Conservation (phyloP, 805 yeast genomes). For the Jamesozyma piceae region DNA sequence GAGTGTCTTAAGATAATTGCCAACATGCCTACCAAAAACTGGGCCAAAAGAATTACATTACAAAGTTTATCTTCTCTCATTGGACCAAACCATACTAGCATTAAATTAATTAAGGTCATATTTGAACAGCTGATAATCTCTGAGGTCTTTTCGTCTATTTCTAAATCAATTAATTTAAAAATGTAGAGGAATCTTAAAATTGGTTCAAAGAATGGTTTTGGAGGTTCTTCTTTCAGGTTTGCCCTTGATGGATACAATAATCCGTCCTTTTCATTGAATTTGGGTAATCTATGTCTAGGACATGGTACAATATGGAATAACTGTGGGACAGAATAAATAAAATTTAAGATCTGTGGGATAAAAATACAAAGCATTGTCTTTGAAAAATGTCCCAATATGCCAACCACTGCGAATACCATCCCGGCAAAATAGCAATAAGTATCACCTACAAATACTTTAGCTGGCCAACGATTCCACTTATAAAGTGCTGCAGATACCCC, state of each 20-base stretch:
- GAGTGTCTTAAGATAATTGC: slow-evolving; percentile 73
- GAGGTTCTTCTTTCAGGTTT: slow-evolving; percentile 30
- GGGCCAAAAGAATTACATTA: slow-evolving; percentile 45
- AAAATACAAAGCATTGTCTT: slow-evolving; percentile 82
- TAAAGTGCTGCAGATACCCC: slow-evolving; percentile 75
- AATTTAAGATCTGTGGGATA: slow-evolving; percentile 85
- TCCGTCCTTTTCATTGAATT: slow-evolving; percentile 57
- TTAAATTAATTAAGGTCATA: slow-evolving; percentile 78
- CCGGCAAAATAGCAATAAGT: slow-evolving; percentile 97
- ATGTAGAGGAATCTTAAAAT: slow-evolving; percentile 38
- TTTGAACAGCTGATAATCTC: slow-evolving; percentile 49
- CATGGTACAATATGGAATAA: slow-evolving; percentile 79
- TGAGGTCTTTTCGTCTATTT: slow-evolving; percentile 30
- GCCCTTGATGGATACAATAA: slow-evolving; percentile 66
- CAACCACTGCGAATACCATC: slow-evolving; percentile 96
- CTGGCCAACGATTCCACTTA: slow-evolving; percentile 82
- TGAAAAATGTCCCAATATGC: slow-evolving; percentile 91
- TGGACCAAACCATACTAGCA: slow-evolving; percentile 83
- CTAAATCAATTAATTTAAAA: slow-evolving; percentile 40
- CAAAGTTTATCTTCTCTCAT: slow-evolving; percentile 76
- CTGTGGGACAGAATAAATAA: slow-evolving; percentile 87
- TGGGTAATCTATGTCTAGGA: slow-evolving; percentile 91
- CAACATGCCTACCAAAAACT: slow-evolving; percentile 53
- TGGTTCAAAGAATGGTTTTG: slow-evolving; percentile 28
- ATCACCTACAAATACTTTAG: slow-evolving; percentile 92